Evolutionary conservation across 2,329 filamentous ascomycete genomes (phyloP).

Genomic region (Botrytis fabae): DNA sequence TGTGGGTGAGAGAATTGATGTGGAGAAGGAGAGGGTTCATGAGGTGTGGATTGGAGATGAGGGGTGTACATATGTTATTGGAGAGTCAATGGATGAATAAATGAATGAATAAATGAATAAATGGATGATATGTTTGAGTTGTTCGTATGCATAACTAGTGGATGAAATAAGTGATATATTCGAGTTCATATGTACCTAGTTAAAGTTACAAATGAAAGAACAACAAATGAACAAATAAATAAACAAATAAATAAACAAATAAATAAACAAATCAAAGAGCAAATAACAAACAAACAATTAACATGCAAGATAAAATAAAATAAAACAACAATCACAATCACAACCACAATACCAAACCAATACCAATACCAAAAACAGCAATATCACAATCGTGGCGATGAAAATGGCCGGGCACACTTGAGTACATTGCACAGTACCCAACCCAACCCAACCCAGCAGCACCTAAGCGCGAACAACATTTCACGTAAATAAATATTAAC

Average conservation of each 20-base stretch:
- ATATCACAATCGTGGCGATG: no score
- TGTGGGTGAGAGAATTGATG: slow-evolving; percentile 63
- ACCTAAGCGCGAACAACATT: neutral
- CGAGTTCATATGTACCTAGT: no score
- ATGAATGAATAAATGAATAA: neutral
- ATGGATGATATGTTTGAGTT: neutral
- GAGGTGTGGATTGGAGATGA: slow-evolving; percentile 68
- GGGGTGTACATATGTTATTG: slow-evolving; percentile 69
- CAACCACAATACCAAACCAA: neutral
- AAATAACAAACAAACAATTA: no score
- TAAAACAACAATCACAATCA: neutral
- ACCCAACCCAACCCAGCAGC: neutral
- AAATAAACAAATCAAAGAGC: no score
- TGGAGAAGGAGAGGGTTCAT: slow-evolving; percentile 62
- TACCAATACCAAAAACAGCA: neutral
- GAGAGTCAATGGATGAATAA: slow-evolving; percentile 47
- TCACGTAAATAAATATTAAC: neutral
- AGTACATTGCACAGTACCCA: no score
- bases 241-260: no score
- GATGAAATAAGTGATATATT: neutral
- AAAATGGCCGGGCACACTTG: no score
- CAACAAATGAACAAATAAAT: no score
- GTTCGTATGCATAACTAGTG: neutral
- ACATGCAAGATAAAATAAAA: neutral
- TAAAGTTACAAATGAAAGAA: no score